phyloP scores from a whole-genome alignment of 148 eudicot genomes.

The Polygonum aviculare region DNA sequence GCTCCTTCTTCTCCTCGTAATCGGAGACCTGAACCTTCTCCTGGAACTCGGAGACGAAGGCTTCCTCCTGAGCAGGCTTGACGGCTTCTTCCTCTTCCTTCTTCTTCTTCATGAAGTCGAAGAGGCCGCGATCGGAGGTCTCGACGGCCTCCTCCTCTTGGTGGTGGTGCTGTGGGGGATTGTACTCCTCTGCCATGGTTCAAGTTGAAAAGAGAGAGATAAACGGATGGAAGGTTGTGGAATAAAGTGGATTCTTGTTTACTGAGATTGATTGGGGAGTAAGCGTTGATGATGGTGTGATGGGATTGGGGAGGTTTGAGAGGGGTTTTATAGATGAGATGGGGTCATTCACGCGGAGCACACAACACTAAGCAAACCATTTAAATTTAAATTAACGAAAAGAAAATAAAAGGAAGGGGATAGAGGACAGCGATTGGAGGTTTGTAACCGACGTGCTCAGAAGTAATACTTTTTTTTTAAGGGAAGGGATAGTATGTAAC shows the following conservation, averaged over 20 bases:
- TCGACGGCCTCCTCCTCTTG: neutral
- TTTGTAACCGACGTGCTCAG: constrained; percentile 4
- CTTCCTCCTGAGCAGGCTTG: neutral
- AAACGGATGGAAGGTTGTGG: neutral
- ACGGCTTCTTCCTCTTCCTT: constrained; percentile 8
- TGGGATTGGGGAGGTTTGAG: neutral
- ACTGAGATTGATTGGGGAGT: neutral
- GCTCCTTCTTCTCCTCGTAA: neutral
- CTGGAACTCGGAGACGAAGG: neutral
- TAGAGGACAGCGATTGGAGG: neutral
- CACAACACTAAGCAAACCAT: neutral
- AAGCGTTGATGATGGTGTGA: neutral
- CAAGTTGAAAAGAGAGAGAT: neutral
- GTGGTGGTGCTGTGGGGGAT: constrained; percentile 1
- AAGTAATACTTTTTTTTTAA: neutral
- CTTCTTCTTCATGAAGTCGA: constrained; percentile 9
- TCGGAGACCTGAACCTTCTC: constrained; percentile 9
- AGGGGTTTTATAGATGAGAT: constrained; percentile 6
- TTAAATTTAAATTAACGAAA: neutral
- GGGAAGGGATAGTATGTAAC: neutral
- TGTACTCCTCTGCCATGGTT: constrained; percentile 7
- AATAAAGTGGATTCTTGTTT: neutral
- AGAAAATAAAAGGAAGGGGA: neutral
- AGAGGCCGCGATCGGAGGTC: constrained; percentile 8
- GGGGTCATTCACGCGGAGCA: neutral